Evolutionary conservation across 345 rosid species (phyloP).

Genomic region (Raphanus sativus): DNA sequence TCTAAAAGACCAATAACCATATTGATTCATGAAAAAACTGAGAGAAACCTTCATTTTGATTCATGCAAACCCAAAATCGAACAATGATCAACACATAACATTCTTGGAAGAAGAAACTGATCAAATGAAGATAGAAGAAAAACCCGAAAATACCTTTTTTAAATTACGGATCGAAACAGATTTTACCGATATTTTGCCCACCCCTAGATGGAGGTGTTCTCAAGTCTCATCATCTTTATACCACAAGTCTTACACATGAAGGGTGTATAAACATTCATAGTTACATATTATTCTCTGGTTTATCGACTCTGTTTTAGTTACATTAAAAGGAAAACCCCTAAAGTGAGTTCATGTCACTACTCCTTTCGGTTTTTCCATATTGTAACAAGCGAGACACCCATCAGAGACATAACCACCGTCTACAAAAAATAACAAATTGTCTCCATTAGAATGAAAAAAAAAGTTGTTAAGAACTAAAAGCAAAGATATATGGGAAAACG

Average conservation of each 20-base stretch:
- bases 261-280: neutral
- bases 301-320: neutral
- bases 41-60: too few relatives aligned
- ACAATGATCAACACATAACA: too few relatives aligned
- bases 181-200: too few relatives aligned
- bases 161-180: too few relatives aligned
- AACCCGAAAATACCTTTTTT: too few relatives aligned
- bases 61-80: too few relatives aligned
- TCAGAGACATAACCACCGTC: conserved; percentile 87
- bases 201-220: too few relatives aligned
- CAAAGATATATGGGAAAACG: neutral
- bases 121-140: too few relatives aligned
- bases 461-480: neutral
- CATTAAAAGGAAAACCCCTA: neutral
- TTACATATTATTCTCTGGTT: neutral
- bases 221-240: too few relatives aligned
- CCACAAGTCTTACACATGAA: neutral
- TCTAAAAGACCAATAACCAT: too few relatives aligned
- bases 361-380: conserved; percentile 63
- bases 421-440: conserved; percentile 36
- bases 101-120: too few relatives aligned
- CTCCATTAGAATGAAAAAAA: neutral
- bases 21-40: too few relatives aligned
- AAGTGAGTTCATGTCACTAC: neutral
- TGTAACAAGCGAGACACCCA: conserved; percentile 83